Evolutionary conservation across 768 basidiomycete species (phyloP).

Genomic region (Exidia glandulosa): DNA sequence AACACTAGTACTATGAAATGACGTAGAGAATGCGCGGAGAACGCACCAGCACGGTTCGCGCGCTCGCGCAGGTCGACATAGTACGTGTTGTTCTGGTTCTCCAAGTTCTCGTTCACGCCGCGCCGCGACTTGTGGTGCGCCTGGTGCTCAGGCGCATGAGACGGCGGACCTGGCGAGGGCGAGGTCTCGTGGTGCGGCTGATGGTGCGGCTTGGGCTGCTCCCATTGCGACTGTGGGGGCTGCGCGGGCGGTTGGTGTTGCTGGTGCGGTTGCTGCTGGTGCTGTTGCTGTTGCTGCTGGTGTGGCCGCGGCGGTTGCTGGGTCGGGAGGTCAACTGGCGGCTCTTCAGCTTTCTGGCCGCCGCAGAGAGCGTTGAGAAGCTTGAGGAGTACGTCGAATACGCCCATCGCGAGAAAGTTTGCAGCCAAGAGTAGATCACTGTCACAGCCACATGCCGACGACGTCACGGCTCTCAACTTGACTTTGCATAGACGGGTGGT

Average conservation of each 20-base stretch:
- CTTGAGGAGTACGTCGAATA: background rate
- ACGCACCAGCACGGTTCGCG: conserved; percentile 43
- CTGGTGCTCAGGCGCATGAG: conserved; percentile 20
- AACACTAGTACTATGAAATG: background rate
- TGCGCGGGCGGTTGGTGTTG: conserved; percentile 11
- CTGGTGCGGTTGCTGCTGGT: conserved; percentile 10
- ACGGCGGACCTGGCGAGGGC: conserved; percentile 15
- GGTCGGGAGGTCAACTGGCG: background rate
- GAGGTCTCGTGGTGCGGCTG: conserved; percentile 8
- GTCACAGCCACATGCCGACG: too few species aligned
- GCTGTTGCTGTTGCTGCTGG: conserved; percentile 2
- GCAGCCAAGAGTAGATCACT: too few species aligned
- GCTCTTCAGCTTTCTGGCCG: background rate
- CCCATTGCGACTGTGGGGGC: conserved; percentile 7
- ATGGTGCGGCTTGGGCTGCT: conserved; percentile 9
- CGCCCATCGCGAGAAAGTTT: background rate
- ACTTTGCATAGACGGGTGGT: too few species aligned
- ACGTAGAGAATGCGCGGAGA: too few species aligned
- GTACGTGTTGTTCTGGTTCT: conserved; percentile 57
- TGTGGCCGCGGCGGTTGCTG: conserved; percentile 3
- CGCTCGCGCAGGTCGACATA: conserved; percentile 61
- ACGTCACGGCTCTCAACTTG: too few species aligned
- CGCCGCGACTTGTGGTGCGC: background rate
- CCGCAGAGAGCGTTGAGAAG: background rate
- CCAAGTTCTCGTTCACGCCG: conserved; percentile 19